Evolutionary conservation across 2,329 filamentous ascomycete species (phyloP), one percentile per base, ranked within the genome.

Genomic region (Apiospora rasikravindrae): DNA sequence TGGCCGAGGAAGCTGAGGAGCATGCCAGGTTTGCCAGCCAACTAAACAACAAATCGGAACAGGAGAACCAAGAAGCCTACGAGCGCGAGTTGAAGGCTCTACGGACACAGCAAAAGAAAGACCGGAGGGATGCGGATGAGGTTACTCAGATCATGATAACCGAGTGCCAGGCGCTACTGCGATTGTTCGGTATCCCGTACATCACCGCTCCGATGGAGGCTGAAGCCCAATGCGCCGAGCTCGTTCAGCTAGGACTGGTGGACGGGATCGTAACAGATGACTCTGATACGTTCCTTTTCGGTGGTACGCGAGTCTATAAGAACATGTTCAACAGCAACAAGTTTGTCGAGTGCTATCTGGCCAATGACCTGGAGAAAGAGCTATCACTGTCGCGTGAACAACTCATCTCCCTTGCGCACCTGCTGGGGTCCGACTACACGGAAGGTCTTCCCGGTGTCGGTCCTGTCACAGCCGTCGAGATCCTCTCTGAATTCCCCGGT

Each of bases 281-380:
- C 80, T 97, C 93, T 2, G 96, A 99, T 85, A 97, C 92, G 0
- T 99, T 99, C 79, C 88, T 99, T 0, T 99, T 99, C 81, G 97
- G 96, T 24, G 97, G 96, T 49, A 99, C 95, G 0, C 89, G 96
- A 24, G 93, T 99, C 29, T 99, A 99, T 87, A 99, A 99, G 82
- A 99, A 99, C 85, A 97, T 99, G 95, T 99, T 99, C 87, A 99
- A 98, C 82, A 92, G 94, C 77, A 96, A 96, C 82, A 99, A 99
- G 81, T 97, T 94, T 77, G 96, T 99, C 57, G 96, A 99, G 83
- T 98, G 96, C 83, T 99, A 98, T 80, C 88, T 99, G 13, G 85
- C 91, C 2, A 86, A 86, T 0, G 96, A 99, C 78, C 86, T 99
- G 0, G 94, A 97, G 78, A 93, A 93, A 77, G 97, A 99, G 77